Evolutionary conservation across 768 basidiomycete genomes (phyloP).

Genomic region (Neoboletus magnificus): DNA sequence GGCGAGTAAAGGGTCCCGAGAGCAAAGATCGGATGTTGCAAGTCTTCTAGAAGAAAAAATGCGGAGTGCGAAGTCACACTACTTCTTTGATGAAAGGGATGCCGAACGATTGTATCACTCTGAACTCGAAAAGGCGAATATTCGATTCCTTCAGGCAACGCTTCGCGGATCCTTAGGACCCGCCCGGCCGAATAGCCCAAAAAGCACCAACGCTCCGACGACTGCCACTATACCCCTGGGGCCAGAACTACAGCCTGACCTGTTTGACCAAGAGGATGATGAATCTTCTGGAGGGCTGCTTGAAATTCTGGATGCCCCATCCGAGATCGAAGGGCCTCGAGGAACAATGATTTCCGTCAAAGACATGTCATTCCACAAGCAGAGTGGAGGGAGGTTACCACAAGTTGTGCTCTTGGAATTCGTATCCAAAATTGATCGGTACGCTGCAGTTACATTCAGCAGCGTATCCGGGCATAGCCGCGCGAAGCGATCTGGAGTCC

Average conservation of each 20-base stretch:
- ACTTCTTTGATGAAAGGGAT: constrained; percentile 68
- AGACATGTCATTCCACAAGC: constrained; percentile 80
- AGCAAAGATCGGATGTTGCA: constrained; percentile 27
- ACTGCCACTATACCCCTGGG: neutral
- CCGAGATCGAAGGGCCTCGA: constrained; percentile 50
- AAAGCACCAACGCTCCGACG: neutral
- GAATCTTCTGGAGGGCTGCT: constrained; percentile 62
- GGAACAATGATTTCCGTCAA: constrained; percentile 55
- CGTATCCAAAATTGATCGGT: constrained; percentile 65
- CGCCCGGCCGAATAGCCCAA: neutral
- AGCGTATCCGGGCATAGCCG: constrained; percentile 68
- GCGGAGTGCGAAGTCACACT: constrained; percentile 48
- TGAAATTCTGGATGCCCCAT: constrained; percentile 65
- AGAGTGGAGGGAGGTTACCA: constrained; percentile 79
- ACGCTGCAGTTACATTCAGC: constrained; percentile 69
- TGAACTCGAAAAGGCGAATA: constrained; percentile 51
- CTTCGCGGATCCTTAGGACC: constrained; percentile 32
- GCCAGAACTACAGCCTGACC: constrained; percentile 31
- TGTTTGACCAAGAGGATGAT: constrained; percentile 53
- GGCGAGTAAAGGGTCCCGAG: constrained; percentile 28
- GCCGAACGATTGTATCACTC: constrained; percentile 55
- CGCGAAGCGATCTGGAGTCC: constrained; percentile 68
- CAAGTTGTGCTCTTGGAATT: constrained; percentile 67
- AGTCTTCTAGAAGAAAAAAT: constrained; percentile 46
- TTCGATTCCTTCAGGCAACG: constrained; percentile 40